Evolutionary conservation across 805 yeast genomes (phyloP), one percentile per base, ranked within the genome.

Genomic region (Phaffomyces thermotolerans): DNA sequence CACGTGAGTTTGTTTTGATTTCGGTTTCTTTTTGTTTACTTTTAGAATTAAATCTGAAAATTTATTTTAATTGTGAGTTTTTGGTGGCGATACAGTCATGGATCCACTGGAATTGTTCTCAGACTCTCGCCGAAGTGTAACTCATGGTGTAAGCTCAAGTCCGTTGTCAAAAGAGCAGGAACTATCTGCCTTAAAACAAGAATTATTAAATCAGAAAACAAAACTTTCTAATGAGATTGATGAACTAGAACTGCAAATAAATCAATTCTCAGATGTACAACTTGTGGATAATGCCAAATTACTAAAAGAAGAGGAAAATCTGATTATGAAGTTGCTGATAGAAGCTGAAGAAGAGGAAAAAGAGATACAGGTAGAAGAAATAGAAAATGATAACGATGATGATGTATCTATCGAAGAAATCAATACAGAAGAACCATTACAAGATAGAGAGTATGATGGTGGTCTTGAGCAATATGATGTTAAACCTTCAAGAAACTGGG

Each of bases 401-500:
- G 37, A 24, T 15, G 35, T 30, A 27, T 27, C 29, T 7, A 15
- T 8, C n/a, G 12, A 15, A 18, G 36, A 35, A 23, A 18, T 29
- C 6, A 44, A 40, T 8, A 39, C 37, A 3, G 47, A 39, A 4
- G 42, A 39, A 1, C 36, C 22, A 20, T 20, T 43, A 2, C 49
- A 36, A 17, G 46, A 37, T 2, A 39, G 32, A 15, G 42, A 23
- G 4, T 38, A 39, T 31, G 51, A 51, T n/a, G n/a, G n/a, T n/a
- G n/a, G n/a, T 29, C 44, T 48, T 3, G 18, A 41, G 10, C 33
- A 39, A 7, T 57, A 46, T 43, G 45, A 40, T 20, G 49, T 56
- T 5, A 48, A 41, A 22, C 61, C 62, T 2, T 39, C 46, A 9
- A 46, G 43, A 34, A 45, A 53, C 12, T 58, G 62, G 62, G 34